phyloP scores from a whole-genome alignment of 345 rosid species.

The Brassica napus region DNA sequence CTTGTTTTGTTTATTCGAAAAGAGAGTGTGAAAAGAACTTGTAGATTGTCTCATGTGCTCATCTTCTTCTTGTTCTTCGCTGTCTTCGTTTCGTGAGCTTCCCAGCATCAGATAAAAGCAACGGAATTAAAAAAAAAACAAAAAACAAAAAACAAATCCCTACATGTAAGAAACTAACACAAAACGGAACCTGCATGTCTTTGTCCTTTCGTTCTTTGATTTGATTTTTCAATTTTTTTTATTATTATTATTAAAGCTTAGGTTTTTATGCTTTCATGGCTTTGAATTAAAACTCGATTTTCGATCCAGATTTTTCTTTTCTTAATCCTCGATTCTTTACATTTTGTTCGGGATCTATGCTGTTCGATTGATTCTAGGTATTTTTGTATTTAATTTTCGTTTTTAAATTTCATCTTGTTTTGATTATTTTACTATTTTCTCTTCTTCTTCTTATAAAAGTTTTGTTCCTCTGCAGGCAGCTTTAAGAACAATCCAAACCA shows the following conservation, averaged over 20 bases:
- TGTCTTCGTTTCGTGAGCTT: constrained; percentile 50
- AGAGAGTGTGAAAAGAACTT: constrained; percentile 37
- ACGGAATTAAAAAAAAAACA: not conserved
- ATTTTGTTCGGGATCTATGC: constrained; percentile 83
- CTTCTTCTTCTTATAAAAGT: not conserved
- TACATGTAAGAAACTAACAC: constrained; percentile 50
- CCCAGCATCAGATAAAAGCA: constrained; percentile 44
- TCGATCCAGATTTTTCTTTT: constrained; percentile 35
- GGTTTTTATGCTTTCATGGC: constrained; percentile 30
- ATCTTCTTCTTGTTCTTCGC: constrained; percentile 8
- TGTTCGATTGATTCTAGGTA: constrained; percentile 62
- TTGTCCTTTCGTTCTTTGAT: constrained; percentile 8
- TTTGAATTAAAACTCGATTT: constrained; percentile 37
- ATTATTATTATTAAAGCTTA: constrained; percentile 38
- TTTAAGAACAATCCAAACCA: constrained; percentile 32
- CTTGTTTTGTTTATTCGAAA: not conserved
- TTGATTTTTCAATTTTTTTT: constrained; percentile 34
- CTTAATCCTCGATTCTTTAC: constrained; percentile 25
- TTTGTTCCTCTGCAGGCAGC: constrained; percentile 50
- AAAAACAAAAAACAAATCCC: not conserved
- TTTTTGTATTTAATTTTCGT: not conserved
- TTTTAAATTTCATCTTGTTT: constrained; percentile 36
- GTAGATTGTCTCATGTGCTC: constrained; percentile 22
- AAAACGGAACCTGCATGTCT: constrained; percentile 31
- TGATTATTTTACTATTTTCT: constrained; percentile 49